phyloP scores from a whole-genome alignment of 345 rosid genomes.

The Dipteronia sinensis region DNA sequence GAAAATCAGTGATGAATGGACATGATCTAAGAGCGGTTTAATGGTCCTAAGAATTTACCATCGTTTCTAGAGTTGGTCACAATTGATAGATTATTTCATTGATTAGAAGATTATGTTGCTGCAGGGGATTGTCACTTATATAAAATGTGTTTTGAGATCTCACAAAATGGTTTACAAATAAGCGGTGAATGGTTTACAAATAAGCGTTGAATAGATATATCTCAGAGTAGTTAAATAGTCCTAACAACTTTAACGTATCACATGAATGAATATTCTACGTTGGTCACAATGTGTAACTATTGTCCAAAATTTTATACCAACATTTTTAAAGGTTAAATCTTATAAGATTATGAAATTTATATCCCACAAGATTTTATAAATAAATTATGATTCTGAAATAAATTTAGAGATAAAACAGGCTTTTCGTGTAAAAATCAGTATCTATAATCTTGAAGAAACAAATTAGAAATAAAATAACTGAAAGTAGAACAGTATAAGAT shows the following conservation, averaged over 20 bases:
- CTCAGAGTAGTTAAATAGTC: background rate
- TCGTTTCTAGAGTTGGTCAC: background rate
- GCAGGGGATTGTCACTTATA: too few species aligned
- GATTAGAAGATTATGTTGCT: background rate
- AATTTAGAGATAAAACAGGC: background rate
- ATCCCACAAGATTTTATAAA: background rate
- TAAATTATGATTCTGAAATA: background rate
- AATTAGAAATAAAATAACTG: background rate
- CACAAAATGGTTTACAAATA: background rate
- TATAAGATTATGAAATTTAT: background rate
- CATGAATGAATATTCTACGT: background rate
- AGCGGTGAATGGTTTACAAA: background rate
- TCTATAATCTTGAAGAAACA: background rate
- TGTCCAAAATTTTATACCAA: background rate
- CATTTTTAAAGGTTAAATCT: background rate
- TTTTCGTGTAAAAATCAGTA: background rate
- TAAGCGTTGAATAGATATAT: background rate
- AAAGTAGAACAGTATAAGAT: background rate
- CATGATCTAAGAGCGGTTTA: background rate
- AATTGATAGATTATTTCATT: background rate
- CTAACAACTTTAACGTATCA: background rate
- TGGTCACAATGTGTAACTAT: background rate
- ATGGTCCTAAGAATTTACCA: background rate
- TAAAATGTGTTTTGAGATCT: background rate
- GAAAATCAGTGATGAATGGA: background rate